Percentiles rank a stretch among this genome's conserved stretches.
phyloP scores from a whole-genome alignment of 371 early-diverging fungal species.

The Rhizopus sp. region DNA sequence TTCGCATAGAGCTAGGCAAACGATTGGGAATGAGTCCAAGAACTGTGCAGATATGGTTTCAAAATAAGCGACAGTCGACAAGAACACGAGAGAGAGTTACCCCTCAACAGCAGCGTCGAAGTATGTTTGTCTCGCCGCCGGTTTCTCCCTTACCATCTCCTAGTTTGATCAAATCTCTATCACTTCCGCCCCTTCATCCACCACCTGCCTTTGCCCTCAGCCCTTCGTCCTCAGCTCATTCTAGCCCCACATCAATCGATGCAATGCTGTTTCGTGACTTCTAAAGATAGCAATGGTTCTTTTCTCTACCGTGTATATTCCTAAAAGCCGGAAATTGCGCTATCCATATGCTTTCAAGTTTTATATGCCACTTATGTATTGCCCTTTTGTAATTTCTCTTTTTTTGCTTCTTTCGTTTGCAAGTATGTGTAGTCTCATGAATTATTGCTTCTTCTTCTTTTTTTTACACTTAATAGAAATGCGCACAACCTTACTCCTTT shows the following conservation, averaged over 20 bases:
- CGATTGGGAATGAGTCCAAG: conserved; percentile 83
- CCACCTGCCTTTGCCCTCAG: conserved; percentile 30
- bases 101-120: conserved; percentile 1
- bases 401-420: no score
- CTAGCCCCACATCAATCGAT: conserved; percentile 27
- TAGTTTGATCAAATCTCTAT: conserved; percentile 4
- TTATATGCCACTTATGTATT: no score
- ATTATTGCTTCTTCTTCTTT: no score
- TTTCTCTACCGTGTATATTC: neutral
- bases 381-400: no score
- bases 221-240: conserved; percentile 30
- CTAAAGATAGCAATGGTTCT: neutral
- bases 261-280: conserved; percentile 11
- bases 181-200: conserved; percentile 34
- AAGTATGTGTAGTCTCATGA: neutral
- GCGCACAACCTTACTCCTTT: no score
- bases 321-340: neutral
- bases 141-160: conserved; percentile 19
- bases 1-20: conserved; percentile 81
- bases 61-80: conserved; percentile 81
- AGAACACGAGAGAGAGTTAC: conserved; percentile 13
- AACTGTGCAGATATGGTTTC: conserved; percentile 97
- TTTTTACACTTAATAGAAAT: no score
- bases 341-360: no score
- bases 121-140: conserved; percentile 14